Percentiles rank a stretch among this genome's conserved stretches.
phyloP scores from a whole-genome alignment of 495 filamentous ascomycete species.

The Neurospora sp. region DNA sequence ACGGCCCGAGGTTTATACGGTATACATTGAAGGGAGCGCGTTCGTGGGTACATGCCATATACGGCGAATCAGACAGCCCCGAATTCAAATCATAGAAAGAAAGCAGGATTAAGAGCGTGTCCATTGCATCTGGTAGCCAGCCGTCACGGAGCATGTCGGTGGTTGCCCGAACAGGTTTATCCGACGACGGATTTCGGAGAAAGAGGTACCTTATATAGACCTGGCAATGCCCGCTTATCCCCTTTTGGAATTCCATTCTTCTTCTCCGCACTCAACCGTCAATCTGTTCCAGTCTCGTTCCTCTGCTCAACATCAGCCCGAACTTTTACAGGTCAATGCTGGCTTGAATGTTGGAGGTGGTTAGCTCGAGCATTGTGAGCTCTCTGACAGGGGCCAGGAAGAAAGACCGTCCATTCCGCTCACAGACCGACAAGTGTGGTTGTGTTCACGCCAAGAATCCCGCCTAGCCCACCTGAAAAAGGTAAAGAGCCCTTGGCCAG shows the following conservation, averaged over 20 bases:
- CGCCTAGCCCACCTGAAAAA: neutral
- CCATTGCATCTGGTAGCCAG: too few relatives aligned
- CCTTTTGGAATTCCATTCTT: neutral
- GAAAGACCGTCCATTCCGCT: too few relatives aligned
- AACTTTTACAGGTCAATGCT: constrained; percentile 6
- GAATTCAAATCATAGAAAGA: too few relatives aligned
- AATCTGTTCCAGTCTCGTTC: constrained; percentile 10
- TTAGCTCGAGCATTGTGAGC: neutral
- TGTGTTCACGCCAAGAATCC: too few relatives aligned
- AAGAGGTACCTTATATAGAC: neutral
- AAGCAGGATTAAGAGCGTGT: too few relatives aligned
- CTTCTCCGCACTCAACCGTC: neutral
- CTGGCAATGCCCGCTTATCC: neutral
- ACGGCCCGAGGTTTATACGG: too few relatives aligned
- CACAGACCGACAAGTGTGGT: too few relatives aligned
- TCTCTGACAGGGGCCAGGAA: neutral
- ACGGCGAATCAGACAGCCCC: too few relatives aligned
- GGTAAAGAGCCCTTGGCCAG: neutral
- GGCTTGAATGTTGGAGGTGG: neutral
- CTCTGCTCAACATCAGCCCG: constrained; percentile 39
- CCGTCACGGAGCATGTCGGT: too few relatives aligned
- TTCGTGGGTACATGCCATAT: too few relatives aligned
- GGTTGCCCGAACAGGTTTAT: too few relatives aligned
- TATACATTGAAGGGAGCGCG: neutral
- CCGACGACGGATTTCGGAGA: neutral